Conservation (phyloP, 1,139 yeast species). For the Casaregolazyma suthepensis region DNA sequence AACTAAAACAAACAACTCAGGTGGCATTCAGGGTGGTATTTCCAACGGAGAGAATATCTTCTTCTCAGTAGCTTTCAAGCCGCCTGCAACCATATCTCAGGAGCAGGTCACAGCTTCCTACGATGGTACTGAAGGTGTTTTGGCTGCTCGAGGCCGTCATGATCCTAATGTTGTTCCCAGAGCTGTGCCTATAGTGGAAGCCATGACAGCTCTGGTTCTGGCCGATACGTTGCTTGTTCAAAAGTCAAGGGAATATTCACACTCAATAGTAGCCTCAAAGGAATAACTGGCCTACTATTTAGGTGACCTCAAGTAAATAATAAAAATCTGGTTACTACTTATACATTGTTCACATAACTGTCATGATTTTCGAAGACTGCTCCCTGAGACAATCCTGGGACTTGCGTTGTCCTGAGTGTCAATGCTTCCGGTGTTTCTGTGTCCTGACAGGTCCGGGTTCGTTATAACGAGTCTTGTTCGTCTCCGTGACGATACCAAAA, state of each 20-base stretch:
- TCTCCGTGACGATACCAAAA: slow-evolving; percentile 65
- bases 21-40: slow-evolving; percentile 98
- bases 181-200: slow-evolving; percentile 97
- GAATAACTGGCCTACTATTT: not conserved
- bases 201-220: slow-evolving; percentile 91
- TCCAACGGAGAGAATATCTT: slow-evolving; percentile 92
- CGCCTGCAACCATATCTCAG: slow-evolving; percentile 95
- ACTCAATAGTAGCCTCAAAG: slow-evolving; percentile 16
- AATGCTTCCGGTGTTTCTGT: not conserved
- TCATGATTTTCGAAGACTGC: not conserved
- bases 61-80: slow-evolving; percentile 93
- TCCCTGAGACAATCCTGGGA: not conserved
- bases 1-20: slow-evolving; percentile 86
- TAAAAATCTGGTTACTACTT: not conserved
- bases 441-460: slow-evolving; percentile 43
- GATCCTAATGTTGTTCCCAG: slow-evolving; percentile 98
- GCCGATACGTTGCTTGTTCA: slow-evolving; percentile 84
- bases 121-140: slow-evolving; percentile 77
- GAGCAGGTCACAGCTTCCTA: slow-evolving; percentile 84
- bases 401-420: not conserved
- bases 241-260: slow-evolving; percentile 65
- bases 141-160: slow-evolving; percentile 96
- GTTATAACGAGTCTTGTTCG: slow-evolving; percentile 56
- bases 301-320: not conserved
- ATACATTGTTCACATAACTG: not conserved